Conservation (phyloP, 441 rosid genomes). For the Omphalea diandra region DNA sequence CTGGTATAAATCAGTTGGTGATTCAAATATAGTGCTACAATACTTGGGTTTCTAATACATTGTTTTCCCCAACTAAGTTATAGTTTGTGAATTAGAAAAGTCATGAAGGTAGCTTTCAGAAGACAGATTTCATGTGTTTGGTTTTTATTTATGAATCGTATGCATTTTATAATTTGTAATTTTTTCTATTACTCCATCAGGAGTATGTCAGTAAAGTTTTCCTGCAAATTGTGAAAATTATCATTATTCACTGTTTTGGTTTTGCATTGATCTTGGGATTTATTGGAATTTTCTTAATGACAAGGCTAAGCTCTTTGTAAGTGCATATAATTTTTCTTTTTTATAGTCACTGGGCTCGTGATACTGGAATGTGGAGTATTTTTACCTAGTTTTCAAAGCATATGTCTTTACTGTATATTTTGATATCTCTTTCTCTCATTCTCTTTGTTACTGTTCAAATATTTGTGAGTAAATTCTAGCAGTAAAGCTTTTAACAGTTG, state of each 20-base stretch:
- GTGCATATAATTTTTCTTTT: neutral
- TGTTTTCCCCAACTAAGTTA: neutral
- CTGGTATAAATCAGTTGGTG: conserved; percentile 1
- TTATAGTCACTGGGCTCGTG: neutral
- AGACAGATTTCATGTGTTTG: neutral
- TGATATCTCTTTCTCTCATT: neutral
- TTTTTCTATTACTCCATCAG: neutral
- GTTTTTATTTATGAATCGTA: neutral
- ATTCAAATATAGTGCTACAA: neutral
- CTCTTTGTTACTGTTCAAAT: neutral
- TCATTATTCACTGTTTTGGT: neutral
- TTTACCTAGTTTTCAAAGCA: neutral
- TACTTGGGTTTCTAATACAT: conserved; percentile 1
- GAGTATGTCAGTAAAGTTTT: neutral
- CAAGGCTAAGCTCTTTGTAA: neutral
- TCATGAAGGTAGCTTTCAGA: neutral
- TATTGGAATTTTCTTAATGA: neutral
- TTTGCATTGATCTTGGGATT: neutral
- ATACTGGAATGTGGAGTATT: neutral
- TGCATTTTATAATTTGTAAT: neutral
- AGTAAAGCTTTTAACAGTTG: neutral
- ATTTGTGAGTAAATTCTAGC: neutral
- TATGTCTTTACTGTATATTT: neutral
- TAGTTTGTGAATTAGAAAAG: neutral
- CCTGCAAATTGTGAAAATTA: neutral